Evolutionary conservation across 768 basidiomycete genomes (phyloP), one percentile per base, ranked within the genome.

Genomic region (Termitomyces sp.): DNA sequence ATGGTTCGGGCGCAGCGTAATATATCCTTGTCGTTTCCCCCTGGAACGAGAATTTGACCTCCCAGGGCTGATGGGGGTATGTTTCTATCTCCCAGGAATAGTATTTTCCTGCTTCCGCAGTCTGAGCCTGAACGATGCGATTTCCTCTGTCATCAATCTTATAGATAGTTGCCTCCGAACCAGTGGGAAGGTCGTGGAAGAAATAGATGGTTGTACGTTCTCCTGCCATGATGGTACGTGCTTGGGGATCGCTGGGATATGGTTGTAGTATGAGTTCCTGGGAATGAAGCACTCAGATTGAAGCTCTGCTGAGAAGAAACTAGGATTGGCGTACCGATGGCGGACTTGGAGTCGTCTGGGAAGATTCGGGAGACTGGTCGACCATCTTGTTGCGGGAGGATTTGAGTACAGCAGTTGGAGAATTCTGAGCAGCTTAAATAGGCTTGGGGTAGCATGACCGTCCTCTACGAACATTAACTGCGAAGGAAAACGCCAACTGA

Each of bases 41-140:
- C n/a, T 44, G 37, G 16, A 16, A 20, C 3, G 36, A 50, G 39
- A 60, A 18, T 4, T 30, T 8, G 7, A 60, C 62, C 37, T 58
- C 59, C 62, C 59, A 63, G n/a, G 57, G 56, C 16, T 60, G 55
- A 30, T 45, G 47, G 31, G 60, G 49, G 30, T 51, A 36, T 1
- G 62, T 55, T 34, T 18, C 3, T 2, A 2, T 7, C 12, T 6
- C 18, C 11, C 3, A 4, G 27, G 2, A n/a, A 18, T 9, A 1
- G 4, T 1, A 5, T 3, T 30, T 16, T 1, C 6, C 22, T 27
- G 13, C 1, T 2, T 2, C 15, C 18, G 0, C 0, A 8, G 9
- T 34, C 13, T 0, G 2, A 12, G 16, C 13, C 20, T 2, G 0
- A 13, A 0, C 3, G 18, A 8, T 27, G 7, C 34, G 36, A 18